Conservation (phyloP, 1,284 basidiomycete species). For the Dichomitus squalens region DNA sequence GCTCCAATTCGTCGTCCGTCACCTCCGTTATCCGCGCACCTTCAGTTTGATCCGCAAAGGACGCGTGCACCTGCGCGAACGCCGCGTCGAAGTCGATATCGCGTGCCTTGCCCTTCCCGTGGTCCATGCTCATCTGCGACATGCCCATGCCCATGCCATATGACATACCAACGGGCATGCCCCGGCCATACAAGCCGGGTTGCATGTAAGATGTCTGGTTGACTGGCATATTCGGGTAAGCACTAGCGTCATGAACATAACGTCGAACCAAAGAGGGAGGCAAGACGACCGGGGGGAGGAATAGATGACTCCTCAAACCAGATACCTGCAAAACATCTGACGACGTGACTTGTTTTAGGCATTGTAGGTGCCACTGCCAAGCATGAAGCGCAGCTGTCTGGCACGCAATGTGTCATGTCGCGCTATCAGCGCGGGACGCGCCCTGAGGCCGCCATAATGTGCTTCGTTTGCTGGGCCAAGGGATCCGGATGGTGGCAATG, state of each 20-base stretch:
- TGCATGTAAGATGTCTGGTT: slow-evolving; percentile 37
- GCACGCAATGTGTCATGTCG: too few species aligned
- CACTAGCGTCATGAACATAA: not conserved
- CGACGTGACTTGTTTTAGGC: too few species aligned
- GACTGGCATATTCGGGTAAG: slow-evolving; percentile 7
- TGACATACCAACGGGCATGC: slow-evolving; percentile 34
- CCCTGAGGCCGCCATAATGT: too few species aligned
- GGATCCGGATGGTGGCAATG: too few species aligned
- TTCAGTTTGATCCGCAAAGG: slow-evolving; percentile 46
- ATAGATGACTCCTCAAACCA: too few species aligned
- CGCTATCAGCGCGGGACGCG: too few species aligned
- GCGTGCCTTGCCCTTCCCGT: slow-evolving; percentile 73
- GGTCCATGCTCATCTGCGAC: slow-evolving; percentile 38
- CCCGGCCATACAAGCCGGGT: slow-evolving; percentile 33
- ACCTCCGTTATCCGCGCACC: slow-evolving; percentile 59
- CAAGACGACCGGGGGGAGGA: too few species aligned
- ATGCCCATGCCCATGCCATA: slow-evolving; percentile 15
- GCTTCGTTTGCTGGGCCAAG: too few species aligned
- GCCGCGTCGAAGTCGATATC: slow-evolving; percentile 81
- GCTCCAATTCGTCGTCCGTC: slow-evolving; percentile 38
- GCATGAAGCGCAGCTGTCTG: too few species aligned
- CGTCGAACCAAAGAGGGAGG: too few species aligned
- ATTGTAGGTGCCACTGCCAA: too few species aligned
- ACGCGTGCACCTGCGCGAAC: slow-evolving; percentile 62
- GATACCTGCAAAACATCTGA: too few species aligned